Base-by-base conservation (phyloP, 768 basidiomycete genomes). In the Calocybe cyanea region DNA sequence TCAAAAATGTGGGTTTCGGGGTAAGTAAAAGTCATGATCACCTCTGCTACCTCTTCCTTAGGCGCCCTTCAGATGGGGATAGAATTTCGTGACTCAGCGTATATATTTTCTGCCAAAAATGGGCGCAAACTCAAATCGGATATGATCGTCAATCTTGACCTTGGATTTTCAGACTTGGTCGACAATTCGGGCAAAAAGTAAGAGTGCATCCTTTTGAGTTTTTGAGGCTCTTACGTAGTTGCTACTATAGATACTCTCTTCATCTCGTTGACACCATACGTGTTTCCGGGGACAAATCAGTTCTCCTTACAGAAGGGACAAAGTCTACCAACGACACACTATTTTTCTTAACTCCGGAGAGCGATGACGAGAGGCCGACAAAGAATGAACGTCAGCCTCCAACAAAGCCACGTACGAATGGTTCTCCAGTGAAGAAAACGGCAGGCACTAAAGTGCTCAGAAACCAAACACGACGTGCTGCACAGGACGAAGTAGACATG, bases 31-130 rank as follows among this genome's bases (percentile, higher is more conserved):
- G 32, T 23, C 8, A 28, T 33, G 6, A 38, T 43, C 23, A 37
- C 30, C n/a, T n/a, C 46, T 21, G 43, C 36, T 24, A 20, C 38
- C 43, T 20, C 11, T 33, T 13, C 17, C 45, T 33, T 21, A 38
- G 24, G 33, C 15, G 10, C 31, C 13, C 20, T 31, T 1, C 55
- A 97, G 94, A 97, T 85, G 63, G 95, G 95, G 5, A 81, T 97
- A 60, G 95, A 99, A 63, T 97, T 94, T 68, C 82, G 93, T 33
- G 95, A 99, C 60, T 80, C 85, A 8, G 72, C 82, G 0, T 96
- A 93, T 62, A 67, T 93, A 10, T 69, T 98, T 30, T 86, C 85
- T 4, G 52, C 82, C 7, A 98, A 95, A 70, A 95, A 91, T 57
- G 67, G 67, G 6, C 81, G 85, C 8, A 67, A 66, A 11, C 61